These are phyloP conservation scores for Aciculosporium take DNA, from an alignment of 2,329 filamentous ascomycete genomes.

Conservation along the genomic window DNA sequence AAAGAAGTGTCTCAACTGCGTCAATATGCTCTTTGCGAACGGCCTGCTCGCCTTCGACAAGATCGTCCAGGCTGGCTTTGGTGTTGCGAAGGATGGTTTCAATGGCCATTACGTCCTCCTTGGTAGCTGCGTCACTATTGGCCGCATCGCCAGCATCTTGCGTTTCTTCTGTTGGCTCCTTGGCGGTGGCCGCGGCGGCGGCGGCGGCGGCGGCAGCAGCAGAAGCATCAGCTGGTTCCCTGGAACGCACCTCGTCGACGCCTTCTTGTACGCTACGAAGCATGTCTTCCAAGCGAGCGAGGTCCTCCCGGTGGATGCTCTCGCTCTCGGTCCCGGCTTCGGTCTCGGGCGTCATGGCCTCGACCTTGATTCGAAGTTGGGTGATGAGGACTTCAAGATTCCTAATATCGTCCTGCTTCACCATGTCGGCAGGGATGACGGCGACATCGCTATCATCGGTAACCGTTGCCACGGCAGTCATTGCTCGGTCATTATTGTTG, in stretches of 20 bases:
- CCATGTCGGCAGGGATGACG: conserved; percentile 29
- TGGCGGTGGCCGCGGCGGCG: conserved; percentile 7
- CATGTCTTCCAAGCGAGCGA: conserved; percentile 40
- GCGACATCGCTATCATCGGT: conserved; percentile 14
- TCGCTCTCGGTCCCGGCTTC: conserved; percentile 18
- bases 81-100: conserved; percentile 83
- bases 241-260: conserved; percentile 29
- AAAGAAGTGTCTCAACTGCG: conserved; percentile 49
- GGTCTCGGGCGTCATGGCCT: conserved; percentile 30
- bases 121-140: conserved; percentile 25
- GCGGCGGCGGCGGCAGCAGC: conserved; percentile 3
- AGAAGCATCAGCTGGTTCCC: conserved; percentile 11
- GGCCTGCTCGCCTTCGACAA: conserved; percentile 56
- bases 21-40: conserved; percentile 54
- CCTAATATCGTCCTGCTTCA: conserved; percentile 63
- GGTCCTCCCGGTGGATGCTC: conserved; percentile 35
- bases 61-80: conserved; percentile 73
- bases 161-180: conserved; percentile 9
- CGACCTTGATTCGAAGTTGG: conserved; percentile 72
- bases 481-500: conserved; percentile 32
- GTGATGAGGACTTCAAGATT: conserved; percentile 73
- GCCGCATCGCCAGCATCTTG: conserved; percentile 9
- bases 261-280: conserved; percentile 32
- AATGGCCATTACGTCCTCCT: conserved; percentile 80
- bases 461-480: conserved; percentile 37